These are phyloP conservation scores for Acer negundo DNA, from an alignment of 345 rosid genomes.

Conservation along the genomic window DNA sequence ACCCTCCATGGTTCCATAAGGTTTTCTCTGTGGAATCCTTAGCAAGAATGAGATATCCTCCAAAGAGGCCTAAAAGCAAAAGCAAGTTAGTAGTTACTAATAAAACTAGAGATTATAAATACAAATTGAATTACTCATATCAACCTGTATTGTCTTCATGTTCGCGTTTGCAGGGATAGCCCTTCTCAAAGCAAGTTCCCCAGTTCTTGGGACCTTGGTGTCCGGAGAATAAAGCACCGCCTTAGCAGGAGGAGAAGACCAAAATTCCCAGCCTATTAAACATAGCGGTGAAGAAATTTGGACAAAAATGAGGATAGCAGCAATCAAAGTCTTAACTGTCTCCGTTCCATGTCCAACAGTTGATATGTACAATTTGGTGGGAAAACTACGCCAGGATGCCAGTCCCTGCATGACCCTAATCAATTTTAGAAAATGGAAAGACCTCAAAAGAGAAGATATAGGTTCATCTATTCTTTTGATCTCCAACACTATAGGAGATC, in stretches of 20 bases:
- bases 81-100: slow-evolving; percentile 20
- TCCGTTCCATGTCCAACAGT: slow-evolving; percentile 35
- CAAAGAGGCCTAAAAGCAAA: slow-evolving; percentile 61
- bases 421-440: slow-evolving; percentile 29
- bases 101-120: slow-evolving; percentile 1
- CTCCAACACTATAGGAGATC: neutral
- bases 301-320: slow-evolving; percentile 48
- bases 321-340: slow-evolving; percentile 50
- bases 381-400: slow-evolving; percentile 23
- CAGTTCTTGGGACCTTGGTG: slow-evolving; percentile 90
- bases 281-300: slow-evolving; percentile 71
- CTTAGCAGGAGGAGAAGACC: slow-evolving; percentile 55
- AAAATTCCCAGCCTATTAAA: slow-evolving; percentile 52
- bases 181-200: slow-evolving; percentile 87
- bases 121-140: slow-evolving; percentile 8
- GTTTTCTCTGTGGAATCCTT: slow-evolving; percentile 95
- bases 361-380: slow-evolving; percentile 31
- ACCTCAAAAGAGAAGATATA: neutral
- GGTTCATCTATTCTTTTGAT: slow-evolving; percentile 5
- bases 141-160: slow-evolving; percentile 89
- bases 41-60: slow-evolving; percentile 91
- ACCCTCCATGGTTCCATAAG: slow-evolving; percentile 95
- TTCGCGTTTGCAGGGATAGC: slow-evolving; percentile 90
- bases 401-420: slow-evolving; percentile 59
- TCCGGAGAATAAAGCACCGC: slow-evolving; percentile 89